Conservation (phyloP, 129 eudicot species). For the Sambucus nigra region DNA sequence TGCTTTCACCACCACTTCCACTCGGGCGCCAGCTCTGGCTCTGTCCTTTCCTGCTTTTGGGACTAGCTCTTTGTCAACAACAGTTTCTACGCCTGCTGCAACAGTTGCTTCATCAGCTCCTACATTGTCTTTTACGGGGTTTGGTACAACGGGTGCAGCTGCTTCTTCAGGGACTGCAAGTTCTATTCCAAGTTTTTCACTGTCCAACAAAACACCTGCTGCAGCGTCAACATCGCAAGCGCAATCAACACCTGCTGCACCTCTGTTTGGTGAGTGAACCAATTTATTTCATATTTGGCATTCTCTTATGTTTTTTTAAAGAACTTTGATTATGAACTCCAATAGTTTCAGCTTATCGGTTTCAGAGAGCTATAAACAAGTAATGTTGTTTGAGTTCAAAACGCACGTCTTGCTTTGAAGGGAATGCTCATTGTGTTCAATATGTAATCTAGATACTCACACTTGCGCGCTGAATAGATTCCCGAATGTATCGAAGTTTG, state of each 20-base stretch:
- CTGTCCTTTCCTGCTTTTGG: slow-evolving; percentile 17
- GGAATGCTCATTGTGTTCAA: not conserved
- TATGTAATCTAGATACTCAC: not conserved
- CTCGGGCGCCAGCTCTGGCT: slow-evolving; percentile 13
- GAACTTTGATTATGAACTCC: not conserved
- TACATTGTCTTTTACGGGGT: slow-evolving; percentile 37
- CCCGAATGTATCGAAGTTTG: too few relatives aligned
- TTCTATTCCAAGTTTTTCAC: slow-evolving; percentile 37
- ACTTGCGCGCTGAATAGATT: too few relatives aligned
- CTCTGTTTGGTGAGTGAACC: slow-evolving; percentile 44
- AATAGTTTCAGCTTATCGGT: not conserved
- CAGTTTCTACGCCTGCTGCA: slow-evolving; percentile 18
- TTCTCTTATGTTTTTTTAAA: not conserved
- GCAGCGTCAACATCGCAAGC: slow-evolving; percentile 40
- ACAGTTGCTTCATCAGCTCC: slow-evolving; percentile 22
- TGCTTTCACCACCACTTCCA: too few relatives aligned
- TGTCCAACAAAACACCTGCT: slow-evolving; percentile 30
- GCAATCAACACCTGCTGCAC: slow-evolving; percentile 36
- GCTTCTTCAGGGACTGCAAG: slow-evolving; percentile 37
- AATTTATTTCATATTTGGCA: not conserved
- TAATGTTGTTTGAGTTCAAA: not conserved
- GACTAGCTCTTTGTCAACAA: slow-evolving; percentile 14
- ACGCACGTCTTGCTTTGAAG: not conserved
- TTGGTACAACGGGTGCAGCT: slow-evolving; percentile 23
- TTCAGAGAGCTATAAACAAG: not conserved